Conservation (phyloP, 106 monocot genomes). For the Acorus calamus region DNA sequence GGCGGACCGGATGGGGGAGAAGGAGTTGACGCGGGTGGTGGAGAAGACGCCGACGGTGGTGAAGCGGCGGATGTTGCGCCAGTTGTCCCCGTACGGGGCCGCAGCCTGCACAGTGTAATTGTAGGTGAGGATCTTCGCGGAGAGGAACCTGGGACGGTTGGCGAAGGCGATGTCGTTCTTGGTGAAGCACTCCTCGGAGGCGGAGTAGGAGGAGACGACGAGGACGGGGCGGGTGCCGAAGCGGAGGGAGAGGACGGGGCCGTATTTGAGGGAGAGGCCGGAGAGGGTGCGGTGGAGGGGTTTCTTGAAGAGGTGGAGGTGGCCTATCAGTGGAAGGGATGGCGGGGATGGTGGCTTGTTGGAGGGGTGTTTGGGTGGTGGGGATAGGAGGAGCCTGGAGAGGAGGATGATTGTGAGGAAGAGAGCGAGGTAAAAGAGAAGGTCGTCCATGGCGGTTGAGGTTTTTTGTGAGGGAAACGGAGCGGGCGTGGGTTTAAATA, state of each 20-base stretch:
- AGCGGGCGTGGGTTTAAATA: no score
- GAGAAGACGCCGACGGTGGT: no score
- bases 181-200: conserved; percentile 1
- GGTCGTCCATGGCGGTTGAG: no score
- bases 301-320: conserved; percentile 10
- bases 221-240: background rate
- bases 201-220: background rate
- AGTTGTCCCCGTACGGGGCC: conserved; percentile 15
- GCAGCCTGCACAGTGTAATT: conserved; percentile 5
- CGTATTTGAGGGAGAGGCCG: background rate
- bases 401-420: no score
- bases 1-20: background rate
- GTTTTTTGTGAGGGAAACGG: no score
- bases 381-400: no score
- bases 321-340: background rate
- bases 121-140: conserved; percentile 1
- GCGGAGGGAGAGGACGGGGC: background rate
- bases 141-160: conserved; percentile 1
- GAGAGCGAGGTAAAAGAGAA: no score
- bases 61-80: background rate
- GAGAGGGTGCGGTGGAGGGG: conserved; percentile 7
- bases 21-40: background rate
- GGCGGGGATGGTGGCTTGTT: background rate
- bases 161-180: conserved; percentile 4
- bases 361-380: no score